Percentiles rank a stretch among this genome's conserved stretches.
Evolutionary conservation across 768 basidiomycete species (phyloP).

Genomic region (Rhodocollybia butyracea): DNA sequence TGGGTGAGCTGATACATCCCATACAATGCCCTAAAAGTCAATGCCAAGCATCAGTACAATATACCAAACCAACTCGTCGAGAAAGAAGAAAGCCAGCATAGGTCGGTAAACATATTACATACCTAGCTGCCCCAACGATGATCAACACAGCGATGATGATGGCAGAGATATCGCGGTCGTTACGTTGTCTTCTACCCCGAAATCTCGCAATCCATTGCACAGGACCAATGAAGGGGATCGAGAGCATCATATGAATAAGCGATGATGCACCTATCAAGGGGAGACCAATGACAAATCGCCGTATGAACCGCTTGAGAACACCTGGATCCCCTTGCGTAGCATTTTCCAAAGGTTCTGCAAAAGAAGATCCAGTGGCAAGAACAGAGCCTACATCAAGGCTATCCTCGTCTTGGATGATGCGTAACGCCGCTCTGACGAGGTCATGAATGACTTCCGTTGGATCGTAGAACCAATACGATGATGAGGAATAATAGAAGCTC

Average conservation of each 20-base stretch:
- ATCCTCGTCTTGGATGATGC: conserved; percentile 58
- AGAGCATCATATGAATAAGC: conserved; percentile 66
- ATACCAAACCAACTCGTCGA: not conserved
- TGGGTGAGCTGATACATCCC: conserved; percentile 69
- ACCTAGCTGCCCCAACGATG: conserved; percentile 63
- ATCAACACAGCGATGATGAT: conserved; percentile 60
- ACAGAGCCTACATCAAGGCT: conserved; percentile 26
- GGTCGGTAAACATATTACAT: conserved; percentile 13
- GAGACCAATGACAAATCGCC: conserved; percentile 73
- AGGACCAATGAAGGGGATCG: conserved; percentile 61
- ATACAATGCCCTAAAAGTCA: conserved; percentile 53
- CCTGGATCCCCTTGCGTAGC: conserved; percentile 31
- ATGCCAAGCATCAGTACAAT: not conserved
- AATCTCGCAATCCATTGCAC: conserved; percentile 70
- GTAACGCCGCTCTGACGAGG: conserved; percentile 59
- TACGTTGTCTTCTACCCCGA: conserved; percentile 54
- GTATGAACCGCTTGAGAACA: conserved; percentile 53
- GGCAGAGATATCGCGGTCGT: conserved; percentile 62
- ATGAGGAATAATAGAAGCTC: conserved; percentile 37
- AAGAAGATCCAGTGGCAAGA: conserved; percentile 8
- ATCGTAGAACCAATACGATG: conserved; percentile 21
- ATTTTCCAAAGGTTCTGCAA: conserved; percentile 16
- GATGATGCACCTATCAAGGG: conserved; percentile 78
- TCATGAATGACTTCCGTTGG: conserved; percentile 42
- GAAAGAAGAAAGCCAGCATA: too few species aligned